Conservation (phyloP, 2,329 filamentous ascomycete genomes). For the Scorias spongiosa region DNA sequence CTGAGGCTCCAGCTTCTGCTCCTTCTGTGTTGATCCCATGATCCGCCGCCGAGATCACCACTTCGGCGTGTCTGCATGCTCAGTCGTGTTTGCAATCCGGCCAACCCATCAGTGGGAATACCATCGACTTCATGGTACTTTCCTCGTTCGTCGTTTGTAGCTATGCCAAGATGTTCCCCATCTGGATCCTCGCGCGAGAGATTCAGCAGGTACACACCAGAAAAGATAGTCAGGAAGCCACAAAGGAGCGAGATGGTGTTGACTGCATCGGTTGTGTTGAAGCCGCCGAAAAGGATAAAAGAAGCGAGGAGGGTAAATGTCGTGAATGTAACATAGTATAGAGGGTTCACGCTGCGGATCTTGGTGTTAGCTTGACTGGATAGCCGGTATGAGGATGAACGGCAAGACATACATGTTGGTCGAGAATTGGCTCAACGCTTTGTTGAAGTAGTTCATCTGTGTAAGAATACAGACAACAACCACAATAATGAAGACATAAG, state of each 20-base stretch:
- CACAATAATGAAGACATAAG: conserved; percentile 93
- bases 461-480: conserved; percentile 87
- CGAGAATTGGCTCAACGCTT: conserved; percentile 88
- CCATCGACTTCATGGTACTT: conserved; percentile 45
- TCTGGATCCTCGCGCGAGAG: conserved; percentile 86
- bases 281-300: conserved; percentile 89
- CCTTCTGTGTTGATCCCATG: conserved; percentile 31
- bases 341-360: conserved; percentile 61
- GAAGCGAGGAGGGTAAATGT: conserved; percentile 87
- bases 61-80: conserved; percentile 86
- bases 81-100: conserved; percentile 73
- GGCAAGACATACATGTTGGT: conserved; percentile 69
- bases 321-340: conserved; percentile 96
- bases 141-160: conserved; percentile 33
- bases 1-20: conserved; percentile 27
- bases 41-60: conserved; percentile 23
- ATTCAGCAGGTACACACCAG: conserved; percentile 88
- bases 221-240: conserved; percentile 89
- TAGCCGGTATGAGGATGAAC: neutral
- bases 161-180: conserved; percentile 49
- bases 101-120: conserved; percentile 81
- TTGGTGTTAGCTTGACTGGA: neutral
- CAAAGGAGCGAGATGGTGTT: conserved; percentile 86
- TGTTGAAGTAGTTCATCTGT: conserved; percentile 99
- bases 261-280: conserved; percentile 84